Percentiles rank a stretch among this genome's conserved stretches.
Conservation (phyloP, 148 eudicot species). For the Polygonum aviculare region DNA sequence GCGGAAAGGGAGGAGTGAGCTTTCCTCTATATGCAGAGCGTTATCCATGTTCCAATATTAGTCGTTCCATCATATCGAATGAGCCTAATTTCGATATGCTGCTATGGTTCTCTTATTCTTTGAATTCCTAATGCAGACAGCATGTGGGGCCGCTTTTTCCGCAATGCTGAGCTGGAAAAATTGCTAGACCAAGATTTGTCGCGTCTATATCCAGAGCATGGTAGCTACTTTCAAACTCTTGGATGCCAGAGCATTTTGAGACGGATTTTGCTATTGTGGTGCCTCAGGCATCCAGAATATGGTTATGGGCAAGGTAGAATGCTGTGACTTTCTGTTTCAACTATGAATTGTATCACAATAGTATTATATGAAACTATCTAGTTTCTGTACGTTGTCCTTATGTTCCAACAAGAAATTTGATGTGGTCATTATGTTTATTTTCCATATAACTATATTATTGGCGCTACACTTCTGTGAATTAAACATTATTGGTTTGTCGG, state of each 20-base stretch:
- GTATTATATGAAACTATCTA: background rate
- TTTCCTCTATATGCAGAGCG: background rate
- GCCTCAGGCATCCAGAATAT: slow-evolving; percentile 86
- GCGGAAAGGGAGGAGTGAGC: background rate
- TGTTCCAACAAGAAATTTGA: background rate
- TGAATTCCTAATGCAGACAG: slow-evolving; percentile 50
- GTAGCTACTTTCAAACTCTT: slow-evolving; percentile 84
- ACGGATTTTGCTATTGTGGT: slow-evolving; percentile 85
- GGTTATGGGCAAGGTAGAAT: slow-evolving; percentile 90
- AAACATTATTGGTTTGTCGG: background rate
- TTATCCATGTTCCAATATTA: background rate
- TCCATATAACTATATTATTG: background rate
- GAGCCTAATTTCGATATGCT: background rate
- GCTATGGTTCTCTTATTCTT: background rate
- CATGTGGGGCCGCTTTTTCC: slow-evolving; percentile 94
- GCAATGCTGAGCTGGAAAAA: slow-evolving; percentile 85
- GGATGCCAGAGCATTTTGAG: slow-evolving; percentile 90
- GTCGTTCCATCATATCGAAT: background rate
- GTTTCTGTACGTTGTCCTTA: background rate
- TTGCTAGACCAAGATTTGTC: slow-evolving; percentile 96
- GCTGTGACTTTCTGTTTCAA: background rate
- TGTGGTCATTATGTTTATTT: background rate
- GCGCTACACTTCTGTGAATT: background rate
- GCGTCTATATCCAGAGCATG: slow-evolving; percentile 92
- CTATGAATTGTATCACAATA: background rate